Evolutionary conservation across 495 filamentous ascomycete species (phyloP).

Genomic region (Penicillium canariense): DNA sequence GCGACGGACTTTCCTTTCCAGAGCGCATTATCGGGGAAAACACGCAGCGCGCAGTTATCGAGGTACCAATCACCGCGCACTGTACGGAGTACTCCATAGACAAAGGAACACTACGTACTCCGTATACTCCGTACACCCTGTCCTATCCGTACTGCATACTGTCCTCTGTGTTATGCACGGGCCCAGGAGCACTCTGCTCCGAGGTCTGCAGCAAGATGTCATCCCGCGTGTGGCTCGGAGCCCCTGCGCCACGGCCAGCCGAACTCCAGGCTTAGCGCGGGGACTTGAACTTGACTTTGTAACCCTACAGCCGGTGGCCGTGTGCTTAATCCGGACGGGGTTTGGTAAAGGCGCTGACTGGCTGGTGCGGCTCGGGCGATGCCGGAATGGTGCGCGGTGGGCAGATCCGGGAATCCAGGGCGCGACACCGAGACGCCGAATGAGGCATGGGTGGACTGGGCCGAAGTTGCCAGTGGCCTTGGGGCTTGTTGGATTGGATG

Average conservation of each 20-base stretch:
- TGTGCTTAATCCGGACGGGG: neutral
- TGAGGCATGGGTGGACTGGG: slow-evolving; percentile 2
- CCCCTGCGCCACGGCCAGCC: slow-evolving; percentile 22
- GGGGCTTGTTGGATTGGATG: too few species aligned
- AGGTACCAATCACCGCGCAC: too few species aligned
- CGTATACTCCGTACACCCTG: too few species aligned
- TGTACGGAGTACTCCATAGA: too few species aligned
- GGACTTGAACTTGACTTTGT: neutral
- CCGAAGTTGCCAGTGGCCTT: too few species aligned
- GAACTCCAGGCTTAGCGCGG: slow-evolving; percentile 13
- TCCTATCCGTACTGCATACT: slow-evolving; percentile 1
- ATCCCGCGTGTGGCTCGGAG: slow-evolving; percentile 25
- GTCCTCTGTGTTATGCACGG: neutral
- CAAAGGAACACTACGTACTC: too few species aligned
- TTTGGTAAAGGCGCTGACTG: neutral
- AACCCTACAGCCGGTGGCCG: too few species aligned
- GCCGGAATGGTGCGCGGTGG: slow-evolving; percentile 10
- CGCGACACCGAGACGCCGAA: slow-evolving; percentile 16
- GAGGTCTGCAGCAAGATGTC: slow-evolving; percentile 19
- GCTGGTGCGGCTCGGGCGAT: too few species aligned
- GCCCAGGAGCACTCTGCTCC: slow-evolving; percentile 27
- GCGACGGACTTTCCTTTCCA: too few species aligned
- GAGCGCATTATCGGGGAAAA: too few species aligned
- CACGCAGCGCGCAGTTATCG: too few species aligned
- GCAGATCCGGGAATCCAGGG: slow-evolving; percentile 1